These are phyloP conservation scores for Fusarium penzigii DNA, from an alignment of 2,329 filamentous ascomycete genomes.

Conservation along the genomic window DNA sequence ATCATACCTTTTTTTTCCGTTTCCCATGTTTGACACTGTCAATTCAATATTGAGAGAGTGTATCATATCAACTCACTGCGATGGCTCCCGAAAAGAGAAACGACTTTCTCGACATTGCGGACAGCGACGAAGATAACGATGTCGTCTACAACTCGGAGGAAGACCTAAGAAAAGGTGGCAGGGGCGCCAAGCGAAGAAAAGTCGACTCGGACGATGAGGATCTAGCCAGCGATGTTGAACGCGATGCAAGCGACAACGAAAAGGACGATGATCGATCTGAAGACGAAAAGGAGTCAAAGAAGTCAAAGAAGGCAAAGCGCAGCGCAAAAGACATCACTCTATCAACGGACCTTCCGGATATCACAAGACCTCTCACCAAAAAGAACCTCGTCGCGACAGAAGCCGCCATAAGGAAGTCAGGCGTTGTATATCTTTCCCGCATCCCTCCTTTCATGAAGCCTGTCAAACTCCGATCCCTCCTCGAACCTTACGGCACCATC, in stretches of 20 bases:
- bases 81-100: conserved; percentile 74
- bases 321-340: conserved; percentile 31
- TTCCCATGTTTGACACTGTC: background rate
- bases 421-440: conserved; percentile 80
- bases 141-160: conserved; percentile 69
- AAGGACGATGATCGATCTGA: conserved; percentile 25
- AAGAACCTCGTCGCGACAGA: conserved; percentile 69
- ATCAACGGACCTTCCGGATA: conserved; percentile 44
- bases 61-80: background rate
- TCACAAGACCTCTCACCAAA: conserved; percentile 59
- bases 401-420: conserved; percentile 69
- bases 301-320: conserved; percentile 21
- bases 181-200: conserved; percentile 65
- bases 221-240: conserved; percentile 39
- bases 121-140: conserved; percentile 60
- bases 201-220: conserved; percentile 44
- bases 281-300: conserved; percentile 23
- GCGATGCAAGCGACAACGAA: conserved; percentile 36
- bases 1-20: background rate
- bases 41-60: background rate
- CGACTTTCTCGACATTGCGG: conserved; percentile 64
- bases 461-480: conserved; percentile 71
- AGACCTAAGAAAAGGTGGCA: conserved; percentile 66
- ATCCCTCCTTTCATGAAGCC: conserved; percentile 90
- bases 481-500: conserved; percentile 73